Evolutionary conservation across 2,329 filamentous ascomycete species (phyloP), one percentile per base, ranked within the genome.

Genomic region (Geosmithia flava): DNA sequence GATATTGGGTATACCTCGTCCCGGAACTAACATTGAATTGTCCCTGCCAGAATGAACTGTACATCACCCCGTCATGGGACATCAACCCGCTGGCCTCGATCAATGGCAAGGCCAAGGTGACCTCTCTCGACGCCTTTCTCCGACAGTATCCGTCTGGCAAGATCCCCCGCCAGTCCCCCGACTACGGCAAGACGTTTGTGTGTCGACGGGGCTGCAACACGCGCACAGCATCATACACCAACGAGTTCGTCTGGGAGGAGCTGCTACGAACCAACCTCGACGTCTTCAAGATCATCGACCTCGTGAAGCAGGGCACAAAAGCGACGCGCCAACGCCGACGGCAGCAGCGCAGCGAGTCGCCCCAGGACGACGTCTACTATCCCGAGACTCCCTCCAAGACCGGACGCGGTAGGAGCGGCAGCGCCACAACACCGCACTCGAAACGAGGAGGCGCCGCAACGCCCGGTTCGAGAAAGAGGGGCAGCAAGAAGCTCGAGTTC

Each of bases 171-270:
- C 80, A 74, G 45, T 81, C 86, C 2, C 78, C 77, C 47, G 85
- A 90, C 55, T 81, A 79, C 60, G 88, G 87, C 53, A 96, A 94
- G 65, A 81, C 85, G 17, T 97, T 97, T 58, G 68, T 97, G 45
- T 97, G 93, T 59, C 82, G 90, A 47, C 75, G 91, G 61, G 93
- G 88, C 20, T 94, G 90, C 59, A 95, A 94, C 60, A 86, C 87
- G 13, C 75, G 89, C 50, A 95, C 90, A 20, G 85, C 88, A 19
- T 89, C 81, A 20, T 98, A 97, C 61, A 96, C 91, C 0, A 81
- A 93, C 15, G 89, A 96, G 56, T 95, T 98, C 54, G 63, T 78
- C 1, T 98, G 93, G 93, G 89, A 96, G 59, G 80, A 95, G 42
- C 67, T 94, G 2, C 95, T 87, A 56, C 71, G 69, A 0, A 81